Percentiles rank a stretch among this genome's conserved stretches.
Evolutionary conservation across 1,139 yeast species (phyloP).

Genomic region (Kodamaea derodonti): DNA sequence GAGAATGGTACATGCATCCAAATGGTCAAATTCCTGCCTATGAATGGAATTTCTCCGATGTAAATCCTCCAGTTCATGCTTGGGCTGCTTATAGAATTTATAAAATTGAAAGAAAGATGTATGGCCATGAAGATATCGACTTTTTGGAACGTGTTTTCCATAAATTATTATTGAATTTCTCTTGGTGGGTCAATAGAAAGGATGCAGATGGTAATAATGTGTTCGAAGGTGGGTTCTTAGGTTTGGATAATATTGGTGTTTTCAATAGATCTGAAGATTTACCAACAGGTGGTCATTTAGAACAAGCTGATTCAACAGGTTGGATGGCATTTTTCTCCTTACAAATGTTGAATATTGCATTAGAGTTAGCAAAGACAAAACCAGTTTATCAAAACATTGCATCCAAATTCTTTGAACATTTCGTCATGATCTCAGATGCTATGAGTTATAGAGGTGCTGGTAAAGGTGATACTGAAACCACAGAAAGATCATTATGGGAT

Average conservation of each 20-base stretch:
- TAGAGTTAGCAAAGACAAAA: conserved; percentile 82
- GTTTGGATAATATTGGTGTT: conserved; percentile 90
- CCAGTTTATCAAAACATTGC: conserved; percentile 94
- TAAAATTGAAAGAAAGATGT: conserved; percentile 85
- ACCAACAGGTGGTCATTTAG: conserved; percentile 89
- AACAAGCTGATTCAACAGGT: conserved; percentile 96
- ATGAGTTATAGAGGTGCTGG: conserved; percentile 70
- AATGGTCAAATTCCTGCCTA: conserved; percentile 98
- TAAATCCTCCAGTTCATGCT: conserved; percentile 96
- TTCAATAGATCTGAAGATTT: conserved; percentile 92
- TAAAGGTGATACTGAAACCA: conserved; percentile 39
- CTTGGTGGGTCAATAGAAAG: conserved; percentile 98
- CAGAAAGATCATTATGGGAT: conserved; percentile 79
- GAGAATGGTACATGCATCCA: conserved; percentile 99
- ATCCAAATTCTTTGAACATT: conserved; percentile 92
- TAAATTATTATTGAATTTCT: conserved; percentile 81
- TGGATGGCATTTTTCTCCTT: conserved; percentile 97
- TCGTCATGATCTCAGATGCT: conserved; percentile 89
- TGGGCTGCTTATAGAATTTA: conserved; percentile 93
- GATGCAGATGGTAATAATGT: conserved; percentile 87
- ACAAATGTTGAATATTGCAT: conserved; percentile 90
- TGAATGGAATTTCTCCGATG: conserved; percentile 96
- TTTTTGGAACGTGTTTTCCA: conserved; percentile 91
- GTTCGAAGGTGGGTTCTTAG: conserved; percentile 93
- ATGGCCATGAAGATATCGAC: conserved; percentile 76